Conservation (phyloP, 768 basidiomycete species). For the Mycena chlorophos region DNA sequence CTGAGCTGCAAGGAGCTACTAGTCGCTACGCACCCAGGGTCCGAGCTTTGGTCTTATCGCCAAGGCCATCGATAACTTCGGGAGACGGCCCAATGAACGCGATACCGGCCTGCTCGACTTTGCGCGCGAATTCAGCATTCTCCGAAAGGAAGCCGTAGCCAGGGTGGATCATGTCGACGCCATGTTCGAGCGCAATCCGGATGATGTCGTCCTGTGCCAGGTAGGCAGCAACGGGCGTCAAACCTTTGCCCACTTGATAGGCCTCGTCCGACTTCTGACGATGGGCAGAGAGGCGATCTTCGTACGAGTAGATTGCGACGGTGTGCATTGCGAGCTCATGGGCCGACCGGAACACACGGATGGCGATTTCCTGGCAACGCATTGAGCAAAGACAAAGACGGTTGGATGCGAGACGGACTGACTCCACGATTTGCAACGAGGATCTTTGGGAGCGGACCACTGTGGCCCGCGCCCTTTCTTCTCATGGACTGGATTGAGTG, state of each 20-base stretch:
- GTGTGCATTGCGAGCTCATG: constrained; percentile 99
- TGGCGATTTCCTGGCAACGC: constrained; percentile 88
- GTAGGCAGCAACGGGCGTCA: constrained; percentile 96
- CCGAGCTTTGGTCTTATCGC: constrained; percentile 98
- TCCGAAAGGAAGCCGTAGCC: constrained; percentile 99
- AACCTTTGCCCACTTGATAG: constrained; percentile 94
- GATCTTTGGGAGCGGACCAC: constrained; percentile 87
- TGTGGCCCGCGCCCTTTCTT: constrained; percentile 86
- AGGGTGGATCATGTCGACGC: constrained; percentile 99
- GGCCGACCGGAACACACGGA: constrained; percentile 96
- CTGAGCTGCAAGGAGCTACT: constrained; percentile 5
- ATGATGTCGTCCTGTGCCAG: constrained; percentile 98
- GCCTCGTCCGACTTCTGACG: constrained; percentile 99
- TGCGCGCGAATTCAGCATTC: constrained; percentile 94
- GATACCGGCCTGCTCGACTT: constrained; percentile 96
- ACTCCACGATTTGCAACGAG: constrained; percentile 91
- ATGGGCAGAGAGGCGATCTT: constrained; percentile 96
- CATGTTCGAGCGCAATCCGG: constrained; percentile 93
- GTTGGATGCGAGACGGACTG: constrained; percentile 32
- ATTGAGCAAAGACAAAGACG: constrained; percentile 9
- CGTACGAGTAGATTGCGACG: constrained; percentile 96
- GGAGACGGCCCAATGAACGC: constrained; percentile 96
- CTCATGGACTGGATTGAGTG: constrained; percentile 91
- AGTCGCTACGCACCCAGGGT: constrained; percentile 59
- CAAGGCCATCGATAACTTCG: constrained; percentile 94